Evolutionary conservation across 2,329 filamentous ascomycete species (phyloP).

Genomic region (Chaetothyriales sp.): DNA sequence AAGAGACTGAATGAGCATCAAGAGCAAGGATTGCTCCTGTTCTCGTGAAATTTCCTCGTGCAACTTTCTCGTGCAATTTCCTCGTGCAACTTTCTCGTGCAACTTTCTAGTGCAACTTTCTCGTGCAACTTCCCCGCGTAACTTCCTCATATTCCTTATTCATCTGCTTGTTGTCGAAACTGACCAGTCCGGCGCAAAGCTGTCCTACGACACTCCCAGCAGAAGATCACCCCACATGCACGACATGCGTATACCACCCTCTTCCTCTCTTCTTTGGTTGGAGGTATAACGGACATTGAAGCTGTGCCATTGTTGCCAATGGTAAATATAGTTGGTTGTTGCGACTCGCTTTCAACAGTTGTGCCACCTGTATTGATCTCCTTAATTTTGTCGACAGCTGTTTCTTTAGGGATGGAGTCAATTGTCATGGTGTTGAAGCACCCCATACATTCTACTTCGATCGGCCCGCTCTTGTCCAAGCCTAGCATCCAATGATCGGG

Average conservation of each 20-base stretch:
- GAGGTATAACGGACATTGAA: background rate
- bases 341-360: slow-evolving; percentile 1
- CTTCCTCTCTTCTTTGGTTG: background rate
- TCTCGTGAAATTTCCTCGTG: too few species aligned
- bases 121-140: too few species aligned
- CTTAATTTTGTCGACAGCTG: slow-evolving; percentile 11
- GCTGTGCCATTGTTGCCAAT: background rate
- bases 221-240: slow-evolving; percentile 7
- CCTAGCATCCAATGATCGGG: slow-evolving; percentile 5
- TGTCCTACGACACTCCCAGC: slow-evolving; percentile 4
- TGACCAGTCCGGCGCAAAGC: background rate
- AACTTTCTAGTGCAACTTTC: too few species aligned
- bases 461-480: background rate
- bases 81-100: too few species aligned
- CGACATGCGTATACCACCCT: slow-evolving; percentile 2
- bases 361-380: background rate
- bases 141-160: too few species aligned
- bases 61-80: too few species aligned
- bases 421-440: slow-evolving; percentile 8
- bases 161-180: too few species aligned
- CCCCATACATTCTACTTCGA: slow-evolving; percentile 10
- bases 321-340: background rate
- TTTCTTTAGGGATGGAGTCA: slow-evolving; percentile 10
- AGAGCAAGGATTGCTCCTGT: too few species aligned
- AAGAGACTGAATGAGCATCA: too few species aligned